A percentile compares a stretch with the other conserved stretches of the same genome.
These are phyloP conservation scores for Eragrostis nindensis DNA, from an alignment of 176 grass and related monocot genomes.

Conservation along the genomic window DNA sequence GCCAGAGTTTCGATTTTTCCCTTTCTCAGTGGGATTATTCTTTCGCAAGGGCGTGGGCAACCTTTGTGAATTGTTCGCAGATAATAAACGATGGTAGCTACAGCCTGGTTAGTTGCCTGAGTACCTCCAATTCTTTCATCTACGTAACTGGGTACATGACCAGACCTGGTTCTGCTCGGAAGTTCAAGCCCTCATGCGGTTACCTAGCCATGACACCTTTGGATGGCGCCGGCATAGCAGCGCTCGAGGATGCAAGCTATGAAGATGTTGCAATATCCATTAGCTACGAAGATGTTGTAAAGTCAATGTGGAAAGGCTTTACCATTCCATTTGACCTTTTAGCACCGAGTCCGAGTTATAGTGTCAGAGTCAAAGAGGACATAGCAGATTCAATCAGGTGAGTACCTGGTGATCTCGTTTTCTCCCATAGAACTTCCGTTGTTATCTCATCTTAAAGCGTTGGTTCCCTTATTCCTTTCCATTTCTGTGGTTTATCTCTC, in stretches of 20 bases:
- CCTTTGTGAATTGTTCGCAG: constrained; percentile 39
- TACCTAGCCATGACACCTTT: constrained; percentile 35
- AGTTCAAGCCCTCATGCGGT: constrained; percentile 36
- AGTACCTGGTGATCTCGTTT: neutral
- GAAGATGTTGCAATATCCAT: neutral
- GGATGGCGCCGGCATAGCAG: neutral
- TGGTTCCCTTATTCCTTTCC: neutral
- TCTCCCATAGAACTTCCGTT: neutral
- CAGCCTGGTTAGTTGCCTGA: constrained; percentile 13
- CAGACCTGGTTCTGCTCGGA: rapidly evolving
- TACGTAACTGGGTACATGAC: neutral
- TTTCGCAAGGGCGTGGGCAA: rapidly evolving
- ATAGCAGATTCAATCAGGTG: rapidly evolving
- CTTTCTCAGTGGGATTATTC: no score
- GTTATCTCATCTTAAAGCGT: neutral
- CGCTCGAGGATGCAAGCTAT: neutral
- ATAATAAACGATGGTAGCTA: neutral
- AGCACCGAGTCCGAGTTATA: no score
- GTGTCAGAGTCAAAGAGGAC: neutral
- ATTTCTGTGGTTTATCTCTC: neutral
- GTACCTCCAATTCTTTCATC: constrained; percentile 28
- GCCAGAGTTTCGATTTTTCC: no score
- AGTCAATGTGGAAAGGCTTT: constrained; percentile 32
- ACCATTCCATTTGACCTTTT: neutral
- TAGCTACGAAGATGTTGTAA: no score